Base-by-base conservation (phyloP, 257 asterid species). In the Henckelia pumila region DNA sequence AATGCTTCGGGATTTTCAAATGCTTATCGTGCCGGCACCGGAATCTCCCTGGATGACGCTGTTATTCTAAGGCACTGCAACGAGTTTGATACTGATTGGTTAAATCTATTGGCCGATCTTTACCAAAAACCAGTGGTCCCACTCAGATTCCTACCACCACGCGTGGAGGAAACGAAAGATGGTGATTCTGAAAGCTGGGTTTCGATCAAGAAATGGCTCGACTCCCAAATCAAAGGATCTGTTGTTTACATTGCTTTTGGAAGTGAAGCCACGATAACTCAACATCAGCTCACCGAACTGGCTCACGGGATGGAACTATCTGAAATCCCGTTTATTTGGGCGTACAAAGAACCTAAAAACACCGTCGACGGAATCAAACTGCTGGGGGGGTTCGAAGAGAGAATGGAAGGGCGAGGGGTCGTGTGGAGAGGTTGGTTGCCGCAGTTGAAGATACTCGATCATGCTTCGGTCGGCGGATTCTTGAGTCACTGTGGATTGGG, bases 211-310 rank as follows among this genome's bases (percentile, higher is more conserved):
- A 62, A 59, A 8, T 77, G 85, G 82, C 80, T 77, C 3, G 76
- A 80, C 55, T 53, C 10, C 26, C 75, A 70, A 10, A 61, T 49
- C 11, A 64, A 63, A 23, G 77, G 73, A 0, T 70, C 79, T 0
- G 79, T 73, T 0, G 75, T 79, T 35, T 80, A 73, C 10, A 75
- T 77, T n/a, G 82, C 79, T 0, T 77, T 80, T 4, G 82, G 85
- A 9, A 73, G 82, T 29, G 84, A 80, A 70, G 78, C 75, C 4
- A 76, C 66, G 30, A 77, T 75, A 10, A 71, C 59, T 29, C 85
- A 77, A 57, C 60, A 59, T 21, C 71, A 80, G 56, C 66, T 77
- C 44, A 29, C 58, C 0, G 79, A 70, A 24, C 71, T 77, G 7
- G 77, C 85, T 1, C 44, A 73, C 0, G 85, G 82, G 1, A 47